phyloP scores from a whole-genome alignment of 73 alveolate genomes.

The Halteria grandinella region DNA sequence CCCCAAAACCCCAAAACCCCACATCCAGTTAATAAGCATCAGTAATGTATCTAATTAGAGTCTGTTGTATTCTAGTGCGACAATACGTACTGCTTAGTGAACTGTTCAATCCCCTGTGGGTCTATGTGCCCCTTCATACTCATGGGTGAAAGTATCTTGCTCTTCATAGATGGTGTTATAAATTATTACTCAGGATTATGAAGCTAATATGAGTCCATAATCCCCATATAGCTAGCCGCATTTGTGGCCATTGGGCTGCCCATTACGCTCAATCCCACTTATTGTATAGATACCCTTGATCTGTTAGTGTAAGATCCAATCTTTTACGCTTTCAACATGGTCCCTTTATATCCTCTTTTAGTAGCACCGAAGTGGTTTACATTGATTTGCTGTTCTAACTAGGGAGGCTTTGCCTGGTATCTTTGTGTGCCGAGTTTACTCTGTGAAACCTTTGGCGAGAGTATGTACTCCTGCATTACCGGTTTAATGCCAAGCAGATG shows the following conservation, averaged over 20 bases:
- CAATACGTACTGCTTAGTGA: no score
- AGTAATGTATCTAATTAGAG: no score
- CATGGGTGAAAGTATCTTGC: neutral
- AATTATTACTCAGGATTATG: no score
- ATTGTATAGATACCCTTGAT: constrained; percentile 5
- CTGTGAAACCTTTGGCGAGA: neutral
- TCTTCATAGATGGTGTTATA: neutral
- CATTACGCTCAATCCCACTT: constrained; percentile 22
- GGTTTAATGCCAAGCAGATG: neutral
- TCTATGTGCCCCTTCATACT: no score
- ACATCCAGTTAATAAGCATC: no score
- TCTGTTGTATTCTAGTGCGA: no score
- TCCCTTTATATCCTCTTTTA: constrained; percentile 38
- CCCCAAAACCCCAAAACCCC: no score
- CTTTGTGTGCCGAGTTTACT: constrained; percentile 12
- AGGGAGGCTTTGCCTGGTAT: constrained; percentile 2
- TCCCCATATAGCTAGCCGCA: no score
- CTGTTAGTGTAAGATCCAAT: no score
- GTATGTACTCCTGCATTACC: no score
- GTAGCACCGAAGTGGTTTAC: constrained; percentile 27
- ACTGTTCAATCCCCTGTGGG: no score
- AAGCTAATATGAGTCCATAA: no score
- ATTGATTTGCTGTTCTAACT: constrained; percentile 20
- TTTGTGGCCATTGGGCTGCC: constrained; percentile 34
- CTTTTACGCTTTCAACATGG: constrained; percentile 4